A percentile compares a stretch with the other conserved stretches of the same genome.
Evolutionary conservation across 179 eudicot genomes (phyloP).

Genomic region (Silene coronaria): DNA sequence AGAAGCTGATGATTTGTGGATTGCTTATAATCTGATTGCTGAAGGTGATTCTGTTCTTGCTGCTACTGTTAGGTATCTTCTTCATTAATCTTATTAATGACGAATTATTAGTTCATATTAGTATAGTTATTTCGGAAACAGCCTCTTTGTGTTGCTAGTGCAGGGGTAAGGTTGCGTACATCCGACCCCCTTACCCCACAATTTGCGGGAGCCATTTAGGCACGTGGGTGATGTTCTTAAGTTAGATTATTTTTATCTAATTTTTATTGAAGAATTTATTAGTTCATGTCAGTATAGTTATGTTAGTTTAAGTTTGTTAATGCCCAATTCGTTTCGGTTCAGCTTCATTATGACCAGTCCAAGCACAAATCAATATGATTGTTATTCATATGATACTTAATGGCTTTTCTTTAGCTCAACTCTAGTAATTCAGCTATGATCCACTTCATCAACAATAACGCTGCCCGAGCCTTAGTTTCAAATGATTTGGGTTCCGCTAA

Average conservation of each 20-base stretch:
- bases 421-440: background rate
- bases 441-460: background rate
- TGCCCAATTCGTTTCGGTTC: background rate
- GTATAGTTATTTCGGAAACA: too few species aligned
- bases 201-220: too few species aligned
- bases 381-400: background rate
- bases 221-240: background rate
- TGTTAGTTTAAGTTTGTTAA: too few species aligned
- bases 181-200: too few species aligned
- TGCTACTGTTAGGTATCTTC: constrained; percentile 56
- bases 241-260: too few species aligned
- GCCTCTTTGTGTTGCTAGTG: too few species aligned
- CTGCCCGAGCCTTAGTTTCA: background rate
- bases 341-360: background rate
- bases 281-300: too few species aligned
- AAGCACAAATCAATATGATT: background rate
- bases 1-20: constrained; percentile 88
- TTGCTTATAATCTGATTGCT: constrained; percentile 76
- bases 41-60: constrained; percentile 64
- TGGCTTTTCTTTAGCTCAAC: background rate
- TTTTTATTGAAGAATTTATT: too few species aligned
- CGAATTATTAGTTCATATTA: too few species aligned
- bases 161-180: too few species aligned
- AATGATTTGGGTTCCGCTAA: background rate
- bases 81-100: background rate